Base-by-base conservation (phyloP, 2,329 filamentous ascomycete genomes). In the Pezicula carpinea region DNA sequence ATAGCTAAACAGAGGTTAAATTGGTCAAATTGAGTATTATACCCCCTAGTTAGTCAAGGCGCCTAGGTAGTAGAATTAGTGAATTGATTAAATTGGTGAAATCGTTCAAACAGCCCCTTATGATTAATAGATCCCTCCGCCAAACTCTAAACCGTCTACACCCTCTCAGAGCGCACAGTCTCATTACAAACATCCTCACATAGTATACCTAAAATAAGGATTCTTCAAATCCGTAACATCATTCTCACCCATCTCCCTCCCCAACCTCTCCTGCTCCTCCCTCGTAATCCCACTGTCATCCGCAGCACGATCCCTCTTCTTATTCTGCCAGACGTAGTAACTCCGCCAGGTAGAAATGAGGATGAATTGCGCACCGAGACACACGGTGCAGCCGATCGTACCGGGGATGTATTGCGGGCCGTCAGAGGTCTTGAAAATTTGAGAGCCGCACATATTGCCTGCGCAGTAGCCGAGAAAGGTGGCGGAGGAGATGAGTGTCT, bases 391-490 rank as follows among this genome's bases (percentile, higher is more conserved):
- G 7, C 38, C 38, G 14, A 40, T 40, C 10, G 38, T 40, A 14
- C 38, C 38, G 5, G 38, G 38, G 15, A 40, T 69, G 53, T 85
- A 85, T 6, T 63, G 57, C 0, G 82, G 82, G 0, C 76, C 75
- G 40, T 83, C 76, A 7, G 67, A 66, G 13, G 70, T 65, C 51
- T 69, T 71, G 64, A 85, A 85, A 1, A 85, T 68, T 1, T 84
- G 61, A 0, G 80, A 81, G 0, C 81, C 83, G 55, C 85, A 70
- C 46, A 86, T 83, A 59, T 85, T 84, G 5, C 82, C 82, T 0
- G 74, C 71, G 0, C 79, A 76, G 3, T 74, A 72, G 0, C 76
- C 80, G 1, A 77, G 79, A 53, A 83, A 81, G 67, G 77, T 84
- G 1, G 83, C 64, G 0, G 75, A 77, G 71, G 83, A 80, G 38